Conservation (phyloP, 164 flowering plant species). For the Magnolia changhungtana region DNA sequence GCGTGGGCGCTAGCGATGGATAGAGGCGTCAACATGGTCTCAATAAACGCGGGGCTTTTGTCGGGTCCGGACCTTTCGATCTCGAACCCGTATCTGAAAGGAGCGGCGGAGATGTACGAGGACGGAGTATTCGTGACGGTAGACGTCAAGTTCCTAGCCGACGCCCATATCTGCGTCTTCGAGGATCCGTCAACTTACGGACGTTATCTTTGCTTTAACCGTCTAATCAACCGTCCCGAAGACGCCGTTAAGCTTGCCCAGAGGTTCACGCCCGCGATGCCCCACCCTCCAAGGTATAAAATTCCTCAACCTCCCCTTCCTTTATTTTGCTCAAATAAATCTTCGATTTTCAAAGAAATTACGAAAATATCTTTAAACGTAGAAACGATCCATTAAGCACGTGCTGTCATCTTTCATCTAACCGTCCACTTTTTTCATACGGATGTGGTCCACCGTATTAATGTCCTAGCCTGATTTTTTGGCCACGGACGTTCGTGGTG, state of each 20-base stretch:
- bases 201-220: conserved; percentile 74
- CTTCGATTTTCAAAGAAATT: too few relatives aligned
- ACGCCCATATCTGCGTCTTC: conserved; percentile 62
- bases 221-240: conserved; percentile 36
- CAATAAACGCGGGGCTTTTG: conserved; percentile 60
- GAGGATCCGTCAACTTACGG: conserved; percentile 66
- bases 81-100: conserved; percentile 56
- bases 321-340: not conserved
- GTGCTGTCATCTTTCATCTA: too few relatives aligned
- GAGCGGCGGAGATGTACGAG: conserved; percentile 85
- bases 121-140: conserved; percentile 69
- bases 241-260: conserved; percentile 46
- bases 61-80: conserved; percentile 40
- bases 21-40: conserved; percentile 67
- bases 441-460: too few relatives aligned
- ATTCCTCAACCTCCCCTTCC: too few relatives aligned
- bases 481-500: too few relatives aligned
- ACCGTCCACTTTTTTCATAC: too few relatives aligned
- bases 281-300: conserved; percentile 8
- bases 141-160: conserved; percentile 50
- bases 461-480: too few relatives aligned
- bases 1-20: conserved; percentile 92
- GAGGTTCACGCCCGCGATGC: conserved; percentile 20
- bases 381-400: too few relatives aligned
- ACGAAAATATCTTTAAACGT: too few relatives aligned